A percentile compares a stretch with the other conserved stretches of the same genome.
phyloP scores from a whole-genome alignment of 129 eudicot genomes.

The Oenanthe sinensis region DNA sequence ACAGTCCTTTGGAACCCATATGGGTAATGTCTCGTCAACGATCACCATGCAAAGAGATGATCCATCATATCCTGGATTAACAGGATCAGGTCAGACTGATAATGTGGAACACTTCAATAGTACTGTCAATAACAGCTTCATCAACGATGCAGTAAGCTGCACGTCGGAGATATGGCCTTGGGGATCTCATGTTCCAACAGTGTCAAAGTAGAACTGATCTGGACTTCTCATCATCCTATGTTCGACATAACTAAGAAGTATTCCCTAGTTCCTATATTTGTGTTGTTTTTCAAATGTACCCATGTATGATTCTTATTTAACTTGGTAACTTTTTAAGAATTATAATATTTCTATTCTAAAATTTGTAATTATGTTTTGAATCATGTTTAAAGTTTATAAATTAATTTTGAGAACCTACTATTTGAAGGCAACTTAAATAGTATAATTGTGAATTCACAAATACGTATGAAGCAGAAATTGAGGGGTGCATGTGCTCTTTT shows the following conservation, averaged over 20 bases:
- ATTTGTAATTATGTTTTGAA: background rate
- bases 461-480: no score
- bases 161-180: slow-evolving; percentile 53
- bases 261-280: background rate
- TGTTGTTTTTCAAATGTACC: background rate
- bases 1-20: slow-evolving; percentile 33
- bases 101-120: slow-evolving; percentile 24
- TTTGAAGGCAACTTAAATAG: no score
- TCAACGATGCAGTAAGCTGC: slow-evolving; percentile 38
- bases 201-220: background rate
- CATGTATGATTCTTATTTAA: background rate
- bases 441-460: no score
- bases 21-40: slow-evolving; percentile 53
- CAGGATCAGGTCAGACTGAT: slow-evolving; percentile 37
- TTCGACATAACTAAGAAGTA: background rate
- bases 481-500: no score
- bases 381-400: no score
- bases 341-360: background rate
- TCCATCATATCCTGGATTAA: slow-evolving; percentile 22
- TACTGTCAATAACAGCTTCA: slow-evolving; percentile 32
- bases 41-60: slow-evolving; percentile 43
- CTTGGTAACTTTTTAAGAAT: background rate
- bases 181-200: slow-evolving; percentile 35
- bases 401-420: no score
- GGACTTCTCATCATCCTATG: background rate